Evolutionary conservation across 169 alveolate species (phyloP), one percentile per base, ranked within the genome.

Genomic region (Miamiensis avidus): DNA sequence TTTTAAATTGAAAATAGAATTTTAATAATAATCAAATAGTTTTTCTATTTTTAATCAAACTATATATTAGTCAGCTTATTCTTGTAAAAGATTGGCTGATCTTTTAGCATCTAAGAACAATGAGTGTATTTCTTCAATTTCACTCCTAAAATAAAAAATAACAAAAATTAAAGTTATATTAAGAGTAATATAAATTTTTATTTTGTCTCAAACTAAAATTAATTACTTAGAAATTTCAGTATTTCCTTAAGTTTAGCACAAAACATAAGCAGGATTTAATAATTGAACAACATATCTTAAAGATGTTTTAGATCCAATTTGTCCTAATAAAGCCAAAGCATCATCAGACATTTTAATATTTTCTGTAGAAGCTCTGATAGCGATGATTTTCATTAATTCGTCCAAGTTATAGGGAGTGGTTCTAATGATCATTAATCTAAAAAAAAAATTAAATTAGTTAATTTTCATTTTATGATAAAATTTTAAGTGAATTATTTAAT

Each of bases 341-440:
- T 99, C 99, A 91, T 97, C 98, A 49, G 97, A 97, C 34, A 99
- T 93, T 73, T 98, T 96, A 31, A 99, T 96, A 76, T 94, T 91
- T 94, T 99, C 99, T 1, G 99, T 98, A 29, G 97, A 97, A 31
- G 99, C 99, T 86, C 99, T 97, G 83, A 99, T 96, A 74, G 99
- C 98, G 75, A 99, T 92, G 72, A 99, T 98, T 94, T 98, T 97
- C 82, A 96, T 94, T 29, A 96, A 96, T 91, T 98, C 99, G 32
- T 97, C 99, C 73, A 97, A 83, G 29, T 98, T 92, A 92, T 99
- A 99, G 25, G 99, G 99, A 81, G 98, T 93, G 25, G 99, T 99
- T 93, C 99, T 98, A 78, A 99, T 97, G 88, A 99, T 99, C 78
- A 99, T 93, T 76, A 99, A 95, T 84, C 99, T 86, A 49, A 34